Percentiles rank a stretch among this genome's conserved stretches.
Evolutionary conservation across 441 rosid species (phyloP).

Genomic region (Rhodomyrtus psidioides): DNA sequence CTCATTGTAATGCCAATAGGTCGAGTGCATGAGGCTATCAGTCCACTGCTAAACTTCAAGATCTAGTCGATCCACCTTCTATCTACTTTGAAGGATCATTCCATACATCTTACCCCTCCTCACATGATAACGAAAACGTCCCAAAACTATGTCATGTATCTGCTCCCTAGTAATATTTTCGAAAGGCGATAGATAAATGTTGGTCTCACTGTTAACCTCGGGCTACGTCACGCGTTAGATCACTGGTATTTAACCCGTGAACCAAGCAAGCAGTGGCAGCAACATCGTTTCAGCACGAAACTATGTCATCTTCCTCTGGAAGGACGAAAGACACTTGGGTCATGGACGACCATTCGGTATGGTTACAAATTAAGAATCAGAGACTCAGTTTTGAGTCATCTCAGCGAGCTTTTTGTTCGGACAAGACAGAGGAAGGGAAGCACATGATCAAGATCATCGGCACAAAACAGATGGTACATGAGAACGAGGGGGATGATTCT

Average conservation of each 20-base stretch:
- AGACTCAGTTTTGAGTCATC: no score
- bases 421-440: neutral
- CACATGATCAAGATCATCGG: neutral
- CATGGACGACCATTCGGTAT: neutral
- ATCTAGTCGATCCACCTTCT: neutral
- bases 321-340: neutral
- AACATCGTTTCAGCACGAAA: no score
- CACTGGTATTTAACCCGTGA: neutral
- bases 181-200: neutral
- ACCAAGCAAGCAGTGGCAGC: neutral
- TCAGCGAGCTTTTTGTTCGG: neutral
- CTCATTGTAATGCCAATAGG: neutral
- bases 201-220: neutral
- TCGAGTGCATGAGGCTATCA: neutral
- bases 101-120: neutral
- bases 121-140: neutral
- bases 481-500: neutral
- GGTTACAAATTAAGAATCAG: no score
- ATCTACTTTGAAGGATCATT: neutral
- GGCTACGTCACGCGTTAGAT: neutral
- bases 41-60: neutral
- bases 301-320: neutral
- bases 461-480: neutral
- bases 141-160: neutral
- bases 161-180: neutral